Evolutionary conservation across 23 red algal genomes (phyloP), one percentile per base, ranked within the genome.

Genomic region (Gracilaria gracilis): DNA sequence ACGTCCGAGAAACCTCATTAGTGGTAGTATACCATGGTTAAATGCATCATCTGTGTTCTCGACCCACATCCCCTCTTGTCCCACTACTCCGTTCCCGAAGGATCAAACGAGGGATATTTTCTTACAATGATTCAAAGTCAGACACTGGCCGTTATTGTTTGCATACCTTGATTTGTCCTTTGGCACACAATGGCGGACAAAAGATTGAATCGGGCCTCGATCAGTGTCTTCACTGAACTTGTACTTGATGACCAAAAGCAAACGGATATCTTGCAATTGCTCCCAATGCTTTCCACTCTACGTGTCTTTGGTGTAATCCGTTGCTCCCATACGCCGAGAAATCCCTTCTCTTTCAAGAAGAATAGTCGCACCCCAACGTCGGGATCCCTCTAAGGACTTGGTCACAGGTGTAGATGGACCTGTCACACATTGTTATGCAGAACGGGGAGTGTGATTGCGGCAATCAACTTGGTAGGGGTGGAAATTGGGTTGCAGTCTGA

Each of bases 81-180:
- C 93, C 93, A 99, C 67, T 99, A 93, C 23, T 94, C 97, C 48
- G 97, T 99, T 9, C 96, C 97, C 15, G 95, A 84, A 58, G 96
- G 51, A 31, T 93, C 90, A 61, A 44, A 98, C 87, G 27, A 71
- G 83, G 42, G 95, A 95, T 70, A 98, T 92, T 49, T 90, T 82
- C 79, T 98, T 98, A 36, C 95, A 93, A 70, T 95, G 93, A 75
- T 98, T 95, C 51, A 98, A 88, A 28, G 87, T 98, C 17, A 83
- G 92, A 24, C 88, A 87, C 57, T 39, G 85, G 9, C 61, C 84
- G 55, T 33, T 71, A 7, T 71, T 71, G 70, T 84, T 95, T 17
- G 77, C 76, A 82, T 81, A 77, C 4, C 77, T 42, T 15, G 93
- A 83, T 47, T 94, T 80, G 78, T 99, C 97, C 70, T 99, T 99